These are phyloP conservation scores for Saccharomycopsis sp. DNA, from an alignment of 805 yeast genomes.

Conservation along the genomic window DNA sequence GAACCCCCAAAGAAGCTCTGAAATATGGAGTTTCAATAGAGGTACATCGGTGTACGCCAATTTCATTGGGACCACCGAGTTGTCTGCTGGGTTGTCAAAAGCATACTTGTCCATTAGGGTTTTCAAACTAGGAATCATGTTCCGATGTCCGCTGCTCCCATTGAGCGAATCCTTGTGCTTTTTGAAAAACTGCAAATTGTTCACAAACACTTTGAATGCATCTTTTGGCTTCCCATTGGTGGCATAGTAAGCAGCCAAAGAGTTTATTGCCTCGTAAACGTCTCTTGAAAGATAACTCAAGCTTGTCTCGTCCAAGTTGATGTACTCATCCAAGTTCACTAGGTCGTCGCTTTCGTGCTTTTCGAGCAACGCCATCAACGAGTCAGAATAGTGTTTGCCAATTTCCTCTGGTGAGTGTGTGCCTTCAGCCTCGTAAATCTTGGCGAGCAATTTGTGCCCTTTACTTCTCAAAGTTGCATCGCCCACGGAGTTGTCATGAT, in stretches of 20 bases:
- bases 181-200: conserved; percentile 29
- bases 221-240: conserved; percentile 19
- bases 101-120: conserved; percentile 6
- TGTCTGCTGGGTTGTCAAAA: conserved; percentile 2
- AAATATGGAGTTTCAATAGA: conserved; percentile 32
- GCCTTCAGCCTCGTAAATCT: conserved; percentile 21
- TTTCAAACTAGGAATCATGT: conserved; percentile 5
- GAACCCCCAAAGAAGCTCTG: conserved; percentile 35
- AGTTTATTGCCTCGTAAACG: conserved; percentile 23
- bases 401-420: not conserved
- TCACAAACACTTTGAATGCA: conserved; percentile 30
- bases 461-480: conserved; percentile 13
- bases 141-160: not conserved
- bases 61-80: conserved; percentile 19
- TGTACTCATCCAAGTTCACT: conserved; percentile 1
- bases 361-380: not conserved
- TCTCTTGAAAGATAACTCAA: conserved; percentile 21
- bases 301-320: not conserved
- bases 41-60: conserved; percentile 25
- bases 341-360: too few relatives aligned
- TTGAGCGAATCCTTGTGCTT: conserved; percentile 5
- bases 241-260: conserved; percentile 24
- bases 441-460: conserved; percentile 32
- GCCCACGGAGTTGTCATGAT: conserved; percentile 6
- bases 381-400: not conserved